phyloP scores from a whole-genome alignment of 345 rosid genomes.

The Angophora floribunda region DNA sequence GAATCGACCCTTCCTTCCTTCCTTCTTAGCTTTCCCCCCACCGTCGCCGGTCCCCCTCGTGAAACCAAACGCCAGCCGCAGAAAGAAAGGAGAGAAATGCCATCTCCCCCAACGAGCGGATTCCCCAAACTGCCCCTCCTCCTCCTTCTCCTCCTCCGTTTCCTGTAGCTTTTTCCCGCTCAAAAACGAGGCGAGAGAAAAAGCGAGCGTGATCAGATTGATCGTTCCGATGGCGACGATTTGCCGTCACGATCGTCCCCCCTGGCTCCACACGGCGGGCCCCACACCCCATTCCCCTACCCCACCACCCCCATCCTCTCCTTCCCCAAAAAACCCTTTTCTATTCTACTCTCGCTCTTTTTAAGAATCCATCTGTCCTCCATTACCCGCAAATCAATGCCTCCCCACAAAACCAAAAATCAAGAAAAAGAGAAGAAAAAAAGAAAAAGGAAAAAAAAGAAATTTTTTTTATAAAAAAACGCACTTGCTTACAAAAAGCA shows the following conservation, averaged over 20 bases:
- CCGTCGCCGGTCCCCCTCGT: background rate
- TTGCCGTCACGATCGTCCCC: background rate
- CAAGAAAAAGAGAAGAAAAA: background rate
- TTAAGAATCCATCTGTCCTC: constrained; percentile 39
- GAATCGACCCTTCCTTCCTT: too few relatives aligned
- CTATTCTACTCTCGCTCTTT: background rate
- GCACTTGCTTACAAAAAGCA: background rate
- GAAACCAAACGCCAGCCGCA: background rate
- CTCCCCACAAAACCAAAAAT: background rate
- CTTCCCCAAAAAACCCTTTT: background rate
- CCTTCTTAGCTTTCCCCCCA: too few relatives aligned
- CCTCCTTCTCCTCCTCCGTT: background rate
- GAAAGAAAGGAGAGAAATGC: background rate
- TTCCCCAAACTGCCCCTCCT: background rate
- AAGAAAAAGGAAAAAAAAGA: background rate
- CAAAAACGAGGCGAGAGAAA: background rate
- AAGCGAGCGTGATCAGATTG: background rate
- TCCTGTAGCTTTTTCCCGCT: background rate
- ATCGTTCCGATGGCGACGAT: background rate
- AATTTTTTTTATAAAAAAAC: background rate
- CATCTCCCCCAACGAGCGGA: background rate
- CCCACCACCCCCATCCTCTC: background rate
- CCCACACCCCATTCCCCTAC: background rate
- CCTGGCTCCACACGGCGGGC: background rate
- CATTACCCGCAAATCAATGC: constrained; percentile 63